Conservation (phyloP, 257 asterid species). For the Sherardia arvensis region DNA sequence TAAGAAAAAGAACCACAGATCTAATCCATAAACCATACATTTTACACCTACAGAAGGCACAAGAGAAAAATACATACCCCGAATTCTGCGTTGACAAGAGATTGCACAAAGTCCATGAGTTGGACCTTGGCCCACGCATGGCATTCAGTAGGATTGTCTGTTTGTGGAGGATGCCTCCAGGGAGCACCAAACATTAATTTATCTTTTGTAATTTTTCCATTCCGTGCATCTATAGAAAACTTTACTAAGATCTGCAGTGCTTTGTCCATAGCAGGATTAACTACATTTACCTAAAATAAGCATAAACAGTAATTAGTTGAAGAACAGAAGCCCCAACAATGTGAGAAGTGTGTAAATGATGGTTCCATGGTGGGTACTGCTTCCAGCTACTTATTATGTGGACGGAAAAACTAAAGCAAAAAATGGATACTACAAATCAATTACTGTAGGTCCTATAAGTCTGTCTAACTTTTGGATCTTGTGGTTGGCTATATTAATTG, state of each 20-base stretch:
- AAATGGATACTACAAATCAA: background rate
- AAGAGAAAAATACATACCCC: slow-evolving; percentile 49
- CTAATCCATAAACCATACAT: slow-evolving; percentile 6
- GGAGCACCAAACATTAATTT: slow-evolving; percentile 78
- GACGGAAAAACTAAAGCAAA: background rate
- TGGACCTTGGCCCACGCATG: slow-evolving; percentile 81
- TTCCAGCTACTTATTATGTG: background rate
- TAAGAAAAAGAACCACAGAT: background rate
- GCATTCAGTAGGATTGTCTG: slow-evolving; percentile 21
- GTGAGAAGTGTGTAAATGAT: background rate
- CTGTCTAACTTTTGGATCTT: background rate
- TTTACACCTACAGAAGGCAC: slow-evolving; percentile 11
- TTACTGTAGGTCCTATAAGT: background rate
- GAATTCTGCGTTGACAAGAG: slow-evolving; percentile 67
- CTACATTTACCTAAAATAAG: slow-evolving; percentile 57
- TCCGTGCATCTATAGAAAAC: slow-evolving; percentile 62
- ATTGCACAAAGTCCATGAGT: slow-evolving; percentile 85
- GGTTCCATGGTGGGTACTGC: background rate
- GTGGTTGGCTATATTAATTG: background rate
- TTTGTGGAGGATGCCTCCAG: slow-evolving; percentile 81
- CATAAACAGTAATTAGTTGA: slow-evolving; percentile 1
- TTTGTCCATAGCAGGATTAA: slow-evolving; percentile 89
- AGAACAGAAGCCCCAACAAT: background rate
- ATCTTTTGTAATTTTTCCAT: slow-evolving; percentile 60
- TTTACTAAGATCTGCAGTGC: slow-evolving; percentile 58